A percentile compares a stretch with the other conserved stretches of the same genome.
These are phyloP conservation scores for Botrytis elliptica DNA, from an alignment of 2,329 filamentous ascomycete genomes.

Conservation along the genomic window DNA sequence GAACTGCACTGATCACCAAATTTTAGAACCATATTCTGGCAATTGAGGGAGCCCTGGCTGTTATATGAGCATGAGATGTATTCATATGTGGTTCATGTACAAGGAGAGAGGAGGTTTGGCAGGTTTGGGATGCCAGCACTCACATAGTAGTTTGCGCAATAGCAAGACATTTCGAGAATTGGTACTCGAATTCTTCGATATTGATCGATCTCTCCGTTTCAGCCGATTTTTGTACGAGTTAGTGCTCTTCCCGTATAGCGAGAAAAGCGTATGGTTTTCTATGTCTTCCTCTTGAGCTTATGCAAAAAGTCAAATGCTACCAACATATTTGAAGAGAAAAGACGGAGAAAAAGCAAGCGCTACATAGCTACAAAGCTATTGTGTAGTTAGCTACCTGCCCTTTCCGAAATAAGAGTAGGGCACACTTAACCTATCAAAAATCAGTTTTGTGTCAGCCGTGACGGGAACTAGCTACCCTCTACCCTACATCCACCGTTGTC, in stretches of 20 bases:
- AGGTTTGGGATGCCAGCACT: not conserved
- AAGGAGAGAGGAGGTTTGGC: too few species aligned
- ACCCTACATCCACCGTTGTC: not conserved
- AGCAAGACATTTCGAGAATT: constrained; percentile 10
- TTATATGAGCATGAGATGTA: not conserved
- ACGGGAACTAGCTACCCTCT: constrained; percentile 1
- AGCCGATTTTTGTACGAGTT: not conserved
- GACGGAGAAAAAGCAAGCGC: not conserved
- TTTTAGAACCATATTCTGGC: constrained; percentile 10
- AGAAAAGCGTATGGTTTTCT: not conserved
- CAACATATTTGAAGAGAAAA: not conserved
- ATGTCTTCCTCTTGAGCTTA: not conserved
- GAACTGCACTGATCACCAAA: constrained; percentile 13
- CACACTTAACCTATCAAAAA: not conserved
- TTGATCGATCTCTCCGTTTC: not conserved
- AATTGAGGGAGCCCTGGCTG: constrained; percentile 15
- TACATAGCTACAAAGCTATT: not conserved
- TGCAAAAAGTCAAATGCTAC: not conserved
- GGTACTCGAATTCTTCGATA: not conserved
- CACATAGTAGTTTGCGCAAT: constrained; percentile 20
- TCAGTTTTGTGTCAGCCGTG: not conserved
- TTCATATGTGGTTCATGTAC: not conserved
- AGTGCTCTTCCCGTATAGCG: not conserved
- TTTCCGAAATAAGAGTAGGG: constrained; percentile 1
- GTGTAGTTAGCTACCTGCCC: not conserved